Evolutionary conservation across 164 flowering plant genomes (phyloP).

Genomic region (Magnolia kwangsiensis): DNA sequence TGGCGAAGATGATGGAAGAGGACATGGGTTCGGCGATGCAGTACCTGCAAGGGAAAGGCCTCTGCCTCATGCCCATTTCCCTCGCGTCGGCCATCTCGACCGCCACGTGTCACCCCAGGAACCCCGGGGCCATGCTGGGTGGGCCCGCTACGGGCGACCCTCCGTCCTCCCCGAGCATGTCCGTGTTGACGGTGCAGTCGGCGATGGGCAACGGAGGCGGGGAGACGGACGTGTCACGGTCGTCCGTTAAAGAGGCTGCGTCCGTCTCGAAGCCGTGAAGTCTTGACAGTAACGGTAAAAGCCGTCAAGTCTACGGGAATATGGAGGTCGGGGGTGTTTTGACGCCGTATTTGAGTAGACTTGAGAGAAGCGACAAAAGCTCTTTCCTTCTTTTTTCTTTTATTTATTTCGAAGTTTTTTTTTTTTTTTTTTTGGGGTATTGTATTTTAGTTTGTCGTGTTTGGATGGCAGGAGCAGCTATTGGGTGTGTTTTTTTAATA

Average conservation of each 20-base stretch:
- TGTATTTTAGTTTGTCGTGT: neutral
- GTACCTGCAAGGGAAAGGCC: constrained; percentile 91
- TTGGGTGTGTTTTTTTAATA: neutral
- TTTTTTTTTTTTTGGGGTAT: no score
- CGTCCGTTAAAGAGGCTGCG: constrained; percentile 49
- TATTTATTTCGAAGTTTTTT: neutral
- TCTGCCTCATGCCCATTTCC: constrained; percentile 96
- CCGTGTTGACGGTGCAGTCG: constrained; percentile 70
- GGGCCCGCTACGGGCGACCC: constrained; percentile 10
- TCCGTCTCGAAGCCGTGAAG: constrained; percentile 70
- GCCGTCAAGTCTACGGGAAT: constrained; percentile 1
- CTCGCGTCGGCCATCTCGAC: constrained; percentile 91
- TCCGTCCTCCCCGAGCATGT: constrained; percentile 33
- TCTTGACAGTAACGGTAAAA: neutral
- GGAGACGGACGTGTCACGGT: constrained; percentile 17
- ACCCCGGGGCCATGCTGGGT: constrained; percentile 15
- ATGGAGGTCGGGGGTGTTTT: neutral
- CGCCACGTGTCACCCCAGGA: constrained; percentile 58
- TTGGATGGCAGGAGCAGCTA: neutral
- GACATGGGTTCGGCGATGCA: constrained; percentile 99
- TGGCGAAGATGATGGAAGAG: constrained; percentile 88
- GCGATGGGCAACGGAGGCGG: constrained; percentile 37
- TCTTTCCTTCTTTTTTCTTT: neutral
- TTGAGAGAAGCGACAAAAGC: neutral
- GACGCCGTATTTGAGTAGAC: neutral